Conservation (phyloP, 1,139 yeast species). For the Schizosaccharomyces versatilis region DNA sequence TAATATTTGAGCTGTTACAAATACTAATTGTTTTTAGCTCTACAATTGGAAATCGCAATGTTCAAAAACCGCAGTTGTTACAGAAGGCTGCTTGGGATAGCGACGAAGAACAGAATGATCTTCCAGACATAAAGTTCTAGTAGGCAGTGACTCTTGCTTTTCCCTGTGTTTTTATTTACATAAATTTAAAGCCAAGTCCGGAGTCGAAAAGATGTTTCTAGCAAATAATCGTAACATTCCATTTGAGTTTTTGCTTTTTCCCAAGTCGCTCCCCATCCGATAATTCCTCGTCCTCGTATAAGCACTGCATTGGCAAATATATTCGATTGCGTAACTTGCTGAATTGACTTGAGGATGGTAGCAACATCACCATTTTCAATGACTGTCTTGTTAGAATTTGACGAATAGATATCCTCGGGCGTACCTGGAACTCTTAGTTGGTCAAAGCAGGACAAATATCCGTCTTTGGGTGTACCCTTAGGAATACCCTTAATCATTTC, state of each 20-base stretch:
- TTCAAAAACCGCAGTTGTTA: too few species aligned
- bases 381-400: conserved; percentile 15
- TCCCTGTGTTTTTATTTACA: too few species aligned
- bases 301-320: conserved; percentile 69
- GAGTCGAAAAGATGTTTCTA: conserved; percentile 17
- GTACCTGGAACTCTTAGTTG: conserved; percentile 66
- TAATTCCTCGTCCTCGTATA: conserved; percentile 82
- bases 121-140: too few species aligned
- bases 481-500: conserved; percentile 87
- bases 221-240: conserved; percentile 76
- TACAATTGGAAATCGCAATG: too few species aligned
- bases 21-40: too few species aligned
- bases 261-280: conserved; percentile 86
- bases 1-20: too few species aligned
- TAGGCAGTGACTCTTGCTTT: too few species aligned
- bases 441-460: conserved; percentile 51
- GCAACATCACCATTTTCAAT: conserved; percentile 81
- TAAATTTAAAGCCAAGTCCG: too few species aligned
- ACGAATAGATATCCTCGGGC: not conserved
- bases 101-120: too few species aligned
- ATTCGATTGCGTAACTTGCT: conserved; percentile 38
- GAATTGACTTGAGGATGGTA: conserved; percentile 48
- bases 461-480: conserved; percentile 33
- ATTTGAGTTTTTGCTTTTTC: conserved; percentile 86
- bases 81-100: too few species aligned